phyloP scores from a whole-genome alignment of 2,329 filamentous ascomycete genomes.

The Kalmusia sp. region DNA sequence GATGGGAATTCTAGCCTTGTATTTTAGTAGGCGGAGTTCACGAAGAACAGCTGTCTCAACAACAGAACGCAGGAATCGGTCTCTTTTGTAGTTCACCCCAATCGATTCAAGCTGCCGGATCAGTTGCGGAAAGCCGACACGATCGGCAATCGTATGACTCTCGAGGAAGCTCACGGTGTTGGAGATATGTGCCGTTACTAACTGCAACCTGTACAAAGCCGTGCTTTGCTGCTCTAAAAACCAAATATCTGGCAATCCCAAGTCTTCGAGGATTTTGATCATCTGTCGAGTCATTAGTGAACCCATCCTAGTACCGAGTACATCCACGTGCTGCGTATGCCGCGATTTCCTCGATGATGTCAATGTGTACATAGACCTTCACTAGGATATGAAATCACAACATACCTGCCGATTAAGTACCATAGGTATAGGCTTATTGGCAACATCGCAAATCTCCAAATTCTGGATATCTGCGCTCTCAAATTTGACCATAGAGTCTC shows the following conservation, averaged over 20 bases:
- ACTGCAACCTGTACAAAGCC: slow-evolving; percentile 65
- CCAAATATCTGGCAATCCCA: slow-evolving; percentile 63
- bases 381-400: neutral
- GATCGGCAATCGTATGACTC: slow-evolving; percentile 63
- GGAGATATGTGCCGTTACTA: slow-evolving; percentile 61
- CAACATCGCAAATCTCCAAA: slow-evolving; percentile 74
- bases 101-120: slow-evolving; percentile 64
- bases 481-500: slow-evolving; percentile 82
- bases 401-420: slow-evolving; percentile 15
- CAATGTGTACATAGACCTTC: too few relatives aligned
- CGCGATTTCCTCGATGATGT: neutral
- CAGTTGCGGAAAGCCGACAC: slow-evolving; percentile 66
- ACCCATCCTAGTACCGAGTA: too few relatives aligned
- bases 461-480: slow-evolving; percentile 53
- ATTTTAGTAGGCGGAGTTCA: slow-evolving; percentile 76
- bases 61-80: slow-evolving; percentile 68
- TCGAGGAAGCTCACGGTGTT: slow-evolving; percentile 72
- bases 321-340: neutral
- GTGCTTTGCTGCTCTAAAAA: slow-evolving; percentile 69
- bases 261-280: slow-evolving; percentile 84
- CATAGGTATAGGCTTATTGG: slow-evolving; percentile 59
- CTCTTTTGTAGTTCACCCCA: slow-evolving; percentile 68
- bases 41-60: slow-evolving; percentile 72
- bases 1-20: slow-evolving; percentile 76
- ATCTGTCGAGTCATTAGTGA: slow-evolving; percentile 55